phyloP scores from a whole-genome alignment of 306 rosid species.

The Canavalia ensiformis region DNA sequence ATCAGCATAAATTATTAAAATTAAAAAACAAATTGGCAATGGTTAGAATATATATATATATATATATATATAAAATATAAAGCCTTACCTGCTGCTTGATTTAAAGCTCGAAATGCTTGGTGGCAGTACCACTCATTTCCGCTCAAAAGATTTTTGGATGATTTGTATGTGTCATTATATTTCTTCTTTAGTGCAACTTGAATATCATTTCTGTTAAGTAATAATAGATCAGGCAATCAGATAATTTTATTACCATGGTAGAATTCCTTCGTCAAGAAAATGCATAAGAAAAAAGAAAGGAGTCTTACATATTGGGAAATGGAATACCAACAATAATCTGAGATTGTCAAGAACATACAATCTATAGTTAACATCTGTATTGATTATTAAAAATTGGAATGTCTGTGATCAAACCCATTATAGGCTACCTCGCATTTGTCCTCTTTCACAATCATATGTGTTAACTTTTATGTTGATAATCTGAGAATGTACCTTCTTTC shows the following conservation, averaged over 20 bases:
- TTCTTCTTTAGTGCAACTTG: slow-evolving; percentile 82
- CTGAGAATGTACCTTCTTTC: slow-evolving; percentile 23
- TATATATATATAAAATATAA: not conserved
- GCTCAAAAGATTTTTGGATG: slow-evolving; percentile 76
- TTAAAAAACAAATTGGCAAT: slow-evolving; percentile 2
- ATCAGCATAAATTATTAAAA: slow-evolving; percentile 8
- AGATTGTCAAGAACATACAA: slow-evolving; percentile 70
- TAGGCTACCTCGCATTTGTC: slow-evolving; percentile 28
- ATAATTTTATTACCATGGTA: slow-evolving; percentile 16
- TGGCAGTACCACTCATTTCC: slow-evolving; percentile 97
- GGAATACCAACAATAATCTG: slow-evolving; percentile 96
- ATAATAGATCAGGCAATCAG: slow-evolving; percentile 55
- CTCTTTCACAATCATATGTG: not conserved
- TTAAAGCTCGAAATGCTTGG: slow-evolving; percentile 95
- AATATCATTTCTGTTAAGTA: slow-evolving; percentile 77
- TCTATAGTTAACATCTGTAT: slow-evolving; percentile 36
- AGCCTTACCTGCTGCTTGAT: slow-evolving; percentile 93
- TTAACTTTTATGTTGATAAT: slow-evolving; percentile 29
- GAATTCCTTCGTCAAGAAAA: slow-evolving; percentile 38
- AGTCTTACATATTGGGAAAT: slow-evolving; percentile 91
- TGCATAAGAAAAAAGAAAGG: slow-evolving; percentile 40
- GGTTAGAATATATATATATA: slow-evolving; percentile 9
- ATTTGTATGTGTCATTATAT: slow-evolving; percentile 81
- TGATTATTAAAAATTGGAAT: slow-evolving; percentile 11
- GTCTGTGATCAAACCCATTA: slow-evolving; percentile 37